Evolutionary conservation across 2,329 filamentous ascomycete species (phyloP).

Genomic region (Aureobasidium sp.): DNA sequence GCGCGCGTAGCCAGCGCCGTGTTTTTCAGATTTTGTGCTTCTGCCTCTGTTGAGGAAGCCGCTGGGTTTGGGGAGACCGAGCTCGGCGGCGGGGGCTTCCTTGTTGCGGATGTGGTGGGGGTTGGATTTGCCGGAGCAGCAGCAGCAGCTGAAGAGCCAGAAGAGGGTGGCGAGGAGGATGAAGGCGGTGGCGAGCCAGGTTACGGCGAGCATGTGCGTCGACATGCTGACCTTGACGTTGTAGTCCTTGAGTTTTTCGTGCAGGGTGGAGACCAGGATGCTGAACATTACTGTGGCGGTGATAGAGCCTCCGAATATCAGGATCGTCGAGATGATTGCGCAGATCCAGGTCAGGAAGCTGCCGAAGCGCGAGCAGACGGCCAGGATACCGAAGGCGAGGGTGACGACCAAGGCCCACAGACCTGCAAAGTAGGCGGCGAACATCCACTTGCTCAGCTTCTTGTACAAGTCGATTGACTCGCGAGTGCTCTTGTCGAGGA

Average conservation of each 20-base stretch:
- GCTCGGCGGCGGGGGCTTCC: conserved; percentile 18
- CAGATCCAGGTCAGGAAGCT: conserved; percentile 76
- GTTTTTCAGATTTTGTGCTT: background rate
- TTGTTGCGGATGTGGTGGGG: conserved; percentile 36
- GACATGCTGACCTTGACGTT: conserved; percentile 60
- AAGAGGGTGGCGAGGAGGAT: conserved; percentile 69
- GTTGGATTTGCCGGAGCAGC: conserved; percentile 62
- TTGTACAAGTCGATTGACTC: conserved; percentile 64
- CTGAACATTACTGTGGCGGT: conserved; percentile 67
- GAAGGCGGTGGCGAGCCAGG: conserved; percentile 75
- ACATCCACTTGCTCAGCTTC: conserved; percentile 70
- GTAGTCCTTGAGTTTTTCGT: conserved; percentile 59
- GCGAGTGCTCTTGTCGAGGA: conserved; percentile 57
- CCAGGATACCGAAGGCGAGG: conserved; percentile 69
- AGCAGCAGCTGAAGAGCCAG: conserved; percentile 89
- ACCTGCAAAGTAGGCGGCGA: conserved; percentile 69
- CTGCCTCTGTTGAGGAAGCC: conserved; percentile 16
- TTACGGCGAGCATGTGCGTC: conserved; percentile 57
- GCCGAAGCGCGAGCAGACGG: conserved; percentile 72
- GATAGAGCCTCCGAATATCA: conserved; percentile 56
- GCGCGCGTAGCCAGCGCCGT: background rate
- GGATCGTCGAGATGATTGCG: conserved; percentile 47
- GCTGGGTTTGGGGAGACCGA: conserved; percentile 21
- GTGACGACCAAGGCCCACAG: conserved; percentile 61
- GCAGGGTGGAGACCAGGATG: conserved; percentile 59